phyloP scores from a whole-genome alignment of 2,329 filamentous ascomycete genomes.

The Sporothrix pseudoabietina region DNA sequence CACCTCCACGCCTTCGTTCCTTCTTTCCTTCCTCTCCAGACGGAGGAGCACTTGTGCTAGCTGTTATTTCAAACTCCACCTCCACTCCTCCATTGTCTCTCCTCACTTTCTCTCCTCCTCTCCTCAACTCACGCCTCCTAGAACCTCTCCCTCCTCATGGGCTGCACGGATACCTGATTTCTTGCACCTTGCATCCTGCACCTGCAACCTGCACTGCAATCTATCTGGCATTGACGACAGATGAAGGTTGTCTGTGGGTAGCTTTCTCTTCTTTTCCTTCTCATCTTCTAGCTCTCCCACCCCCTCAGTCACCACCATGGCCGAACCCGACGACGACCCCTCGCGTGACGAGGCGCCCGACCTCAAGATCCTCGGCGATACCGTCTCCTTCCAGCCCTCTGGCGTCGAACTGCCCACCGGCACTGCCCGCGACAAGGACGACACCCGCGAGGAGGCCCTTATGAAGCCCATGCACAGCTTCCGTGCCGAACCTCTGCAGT shows the following conservation, averaged over 20 bases:
- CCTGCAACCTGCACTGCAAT: not conserved
- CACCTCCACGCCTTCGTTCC: not conserved
- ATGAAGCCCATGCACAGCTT: slow-evolving; percentile 87
- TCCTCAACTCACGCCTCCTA: not conserved
- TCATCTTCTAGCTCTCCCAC: no score
- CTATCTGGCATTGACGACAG: not conserved
- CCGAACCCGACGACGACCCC: slow-evolving; percentile 43
- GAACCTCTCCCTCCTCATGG: not conserved
- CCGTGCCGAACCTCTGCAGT: slow-evolving; percentile 70
- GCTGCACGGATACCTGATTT: slow-evolving; percentile 11
- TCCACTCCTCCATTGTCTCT: slow-evolving; percentile 5
- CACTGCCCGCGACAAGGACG: slow-evolving; percentile 48
- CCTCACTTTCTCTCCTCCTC: not conserved
- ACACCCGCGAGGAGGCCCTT: slow-evolving; percentile 67
- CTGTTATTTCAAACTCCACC: not conserved
- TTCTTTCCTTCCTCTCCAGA: not conserved
- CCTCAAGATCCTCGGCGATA: slow-evolving; percentile 73
- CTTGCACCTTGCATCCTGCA: slow-evolving; percentile 5
- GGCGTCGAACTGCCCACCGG: slow-evolving; percentile 55
- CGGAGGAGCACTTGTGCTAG: not conserved
- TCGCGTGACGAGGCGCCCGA: slow-evolving; percentile 66
- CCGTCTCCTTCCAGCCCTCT: slow-evolving; percentile 73
- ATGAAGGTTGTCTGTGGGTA: not conserved
- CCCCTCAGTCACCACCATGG: slow-evolving; percentile 4
- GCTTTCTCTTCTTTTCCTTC: not conserved